Base-by-base conservation (phyloP, 2,329 filamentous ascomycete species). In the Hirsutella thompsonii region DNA sequence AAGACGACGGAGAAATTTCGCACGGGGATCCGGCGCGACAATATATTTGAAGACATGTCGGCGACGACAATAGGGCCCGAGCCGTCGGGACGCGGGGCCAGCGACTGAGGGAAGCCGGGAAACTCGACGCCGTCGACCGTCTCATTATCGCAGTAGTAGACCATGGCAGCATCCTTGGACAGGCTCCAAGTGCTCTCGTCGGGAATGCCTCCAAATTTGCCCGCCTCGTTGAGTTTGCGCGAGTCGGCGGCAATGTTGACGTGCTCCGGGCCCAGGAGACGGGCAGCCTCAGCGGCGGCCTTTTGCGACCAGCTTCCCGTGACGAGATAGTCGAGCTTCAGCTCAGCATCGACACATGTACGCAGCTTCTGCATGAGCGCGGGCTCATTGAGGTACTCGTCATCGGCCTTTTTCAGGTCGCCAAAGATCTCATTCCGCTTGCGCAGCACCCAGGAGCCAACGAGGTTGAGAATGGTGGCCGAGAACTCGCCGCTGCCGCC, bases 71-170 rank as follows among this genome's bases (percentile, higher is more conserved):
- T 74, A 1, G 80, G 79, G 26, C 78, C 76, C 39, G 80, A 72
- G 8, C 79, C 78, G 38, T 79, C 73, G 2, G 68, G 61, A 6
- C 61, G 61, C 10, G 73, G 62, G 38, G 75, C 72, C 20, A 93
- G 69, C 8, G 61, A 59, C 47, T 79, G 64, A 20, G 90, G 90
- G 55, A 77, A 76, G n/a, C 53, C 62, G 5, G 82, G 86, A 51
- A 93, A 94, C 57, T 96, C 90, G 16, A 96, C 87, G 28, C 89
- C 89, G 53, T 94, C 87, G 5, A 93, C 86, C 0, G 87, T 94
- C 68, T 96, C 89, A 52, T 96, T 96, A 60, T 89, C 83, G 60
- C 90, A 94, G 59, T 79, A 89, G 63, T 95, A 96, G 2, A 90
- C 81, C 53, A 94, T 70, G 0, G 87, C 76, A 9, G 81, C 67